Percentiles rank a stretch among this genome's conserved stretches.
These are phyloP conservation scores for Geranomyces michiganensis DNA, from an alignment of 192 early-diverging fungal species.

Conservation along the genomic window DNA sequence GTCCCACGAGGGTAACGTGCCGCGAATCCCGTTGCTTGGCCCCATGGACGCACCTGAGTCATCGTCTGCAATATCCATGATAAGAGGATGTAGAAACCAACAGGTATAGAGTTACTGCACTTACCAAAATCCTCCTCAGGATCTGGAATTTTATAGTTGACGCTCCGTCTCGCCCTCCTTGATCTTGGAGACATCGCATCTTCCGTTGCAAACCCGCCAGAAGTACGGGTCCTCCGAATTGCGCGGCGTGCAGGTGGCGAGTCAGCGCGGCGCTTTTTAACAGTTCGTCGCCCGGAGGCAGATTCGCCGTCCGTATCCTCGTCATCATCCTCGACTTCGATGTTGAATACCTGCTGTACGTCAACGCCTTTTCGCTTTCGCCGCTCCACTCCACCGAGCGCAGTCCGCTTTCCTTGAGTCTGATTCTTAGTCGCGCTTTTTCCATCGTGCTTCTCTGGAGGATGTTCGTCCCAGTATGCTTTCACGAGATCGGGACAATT, in stretches of 20 bases:
- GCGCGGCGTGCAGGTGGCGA: neutral
- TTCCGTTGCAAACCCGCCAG: too few relatives aligned
- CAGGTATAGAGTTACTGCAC: too few relatives aligned
- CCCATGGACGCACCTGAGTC: too few relatives aligned
- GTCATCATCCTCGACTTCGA: neutral
- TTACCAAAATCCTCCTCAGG: too few relatives aligned
- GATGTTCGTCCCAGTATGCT: neutral
- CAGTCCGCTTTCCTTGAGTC: neutral
- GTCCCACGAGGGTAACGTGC: conserved; percentile 11
- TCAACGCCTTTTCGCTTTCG: conserved; percentile 2
- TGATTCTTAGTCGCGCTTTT: neutral
- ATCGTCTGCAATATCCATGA: too few relatives aligned
- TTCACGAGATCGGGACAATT: neutral
- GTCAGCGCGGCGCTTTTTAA: neutral
- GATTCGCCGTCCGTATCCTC: neutral
- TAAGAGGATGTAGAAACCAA: too few relatives aligned
- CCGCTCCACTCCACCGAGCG: neutral
- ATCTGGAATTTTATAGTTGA: too few relatives aligned
- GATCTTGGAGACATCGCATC: too few relatives aligned
- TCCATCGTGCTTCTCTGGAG: neutral
- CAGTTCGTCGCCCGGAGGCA: neutral
- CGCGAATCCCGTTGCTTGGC: too few relatives aligned
- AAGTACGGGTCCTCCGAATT: too few relatives aligned
- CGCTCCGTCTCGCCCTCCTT: too few relatives aligned
- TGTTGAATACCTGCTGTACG: neutral